Evolutionary conservation across 768 basidiomycete genomes (phyloP).

Genomic region (Termitomyces sp.): DNA sequence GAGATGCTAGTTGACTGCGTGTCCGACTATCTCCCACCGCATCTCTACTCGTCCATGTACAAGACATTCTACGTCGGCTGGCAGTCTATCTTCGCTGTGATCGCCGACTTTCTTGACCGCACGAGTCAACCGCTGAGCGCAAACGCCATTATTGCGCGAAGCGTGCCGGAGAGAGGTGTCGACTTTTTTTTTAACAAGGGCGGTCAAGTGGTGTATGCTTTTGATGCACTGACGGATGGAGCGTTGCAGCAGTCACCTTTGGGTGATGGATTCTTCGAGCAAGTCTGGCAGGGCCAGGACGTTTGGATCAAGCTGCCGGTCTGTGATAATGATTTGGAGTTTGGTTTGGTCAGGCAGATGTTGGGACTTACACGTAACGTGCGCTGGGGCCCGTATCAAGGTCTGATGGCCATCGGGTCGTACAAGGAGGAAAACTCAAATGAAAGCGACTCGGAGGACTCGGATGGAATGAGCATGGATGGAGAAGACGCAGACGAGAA

Average conservation of each 20-base stretch:
- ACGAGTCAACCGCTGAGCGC: constrained; percentile 1
- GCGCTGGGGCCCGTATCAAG: constrained; percentile 11
- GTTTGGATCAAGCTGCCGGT: constrained; percentile 13
- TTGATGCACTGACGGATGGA: constrained; percentile 24
- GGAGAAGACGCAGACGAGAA: neutral
- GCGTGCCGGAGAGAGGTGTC: neutral
- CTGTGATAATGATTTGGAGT: constrained; percentile 27
- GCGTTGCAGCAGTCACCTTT: constrained; percentile 22
- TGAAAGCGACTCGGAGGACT: neutral
- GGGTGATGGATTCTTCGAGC: constrained; percentile 19
- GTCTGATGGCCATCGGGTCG: neutral
- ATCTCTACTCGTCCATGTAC: constrained; percentile 9
- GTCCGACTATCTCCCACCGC: constrained; percentile 6
- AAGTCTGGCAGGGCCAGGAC: constrained; percentile 17
- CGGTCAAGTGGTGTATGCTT: constrained; percentile 22
- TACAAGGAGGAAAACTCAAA: neutral
- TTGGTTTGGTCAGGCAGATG: constrained; percentile 22
- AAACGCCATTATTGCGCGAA: neutral
- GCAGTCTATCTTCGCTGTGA: constrained; percentile 19
- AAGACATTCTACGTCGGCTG: constrained; percentile 25
- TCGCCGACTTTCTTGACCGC: constrained; percentile 13
- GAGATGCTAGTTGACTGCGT: neutral
- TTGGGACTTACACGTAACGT: constrained; percentile 20
- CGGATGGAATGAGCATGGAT: neutral
- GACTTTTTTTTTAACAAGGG: constrained; percentile 21